phyloP scores from a whole-genome alignment of 768 basidiomycete species.

The Suillus subluteus region DNA sequence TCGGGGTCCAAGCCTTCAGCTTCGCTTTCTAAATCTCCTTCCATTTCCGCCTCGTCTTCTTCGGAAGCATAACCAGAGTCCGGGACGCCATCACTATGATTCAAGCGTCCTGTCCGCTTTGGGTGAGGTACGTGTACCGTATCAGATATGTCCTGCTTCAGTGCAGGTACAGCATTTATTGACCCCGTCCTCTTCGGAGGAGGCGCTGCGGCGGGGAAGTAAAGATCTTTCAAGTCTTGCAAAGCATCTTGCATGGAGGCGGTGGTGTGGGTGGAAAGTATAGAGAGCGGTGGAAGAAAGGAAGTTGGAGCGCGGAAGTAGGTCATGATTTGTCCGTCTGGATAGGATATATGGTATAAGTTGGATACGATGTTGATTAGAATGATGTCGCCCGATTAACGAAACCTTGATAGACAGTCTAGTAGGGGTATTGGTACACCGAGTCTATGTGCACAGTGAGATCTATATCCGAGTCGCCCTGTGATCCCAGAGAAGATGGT shows the following conservation, averaged over 20 bases:
- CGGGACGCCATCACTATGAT: constrained; percentile 50
- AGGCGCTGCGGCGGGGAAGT: constrained; percentile 45
- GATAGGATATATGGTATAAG: constrained; percentile 14
- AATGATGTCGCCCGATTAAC: background rate
- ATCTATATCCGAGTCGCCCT: constrained; percentile 8
- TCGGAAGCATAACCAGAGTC: constrained; percentile 84
- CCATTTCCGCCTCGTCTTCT: constrained; percentile 57
- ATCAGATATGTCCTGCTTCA: constrained; percentile 21
- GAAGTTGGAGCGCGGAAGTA: constrained; percentile 44
- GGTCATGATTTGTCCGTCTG: constrained; percentile 18
- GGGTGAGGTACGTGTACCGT: constrained; percentile 29
- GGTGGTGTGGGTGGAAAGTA: constrained; percentile 40
- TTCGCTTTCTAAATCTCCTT: constrained; percentile 22
- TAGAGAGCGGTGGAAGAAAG: constrained; percentile 60
- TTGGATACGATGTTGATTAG: constrained; percentile 5
- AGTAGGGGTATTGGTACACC: constrained; percentile 9
- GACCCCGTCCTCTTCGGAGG: constrained; percentile 17
- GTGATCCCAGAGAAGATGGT: constrained; percentile 8
- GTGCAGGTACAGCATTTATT: constrained; percentile 18
- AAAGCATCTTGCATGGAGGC: constrained; percentile 45
- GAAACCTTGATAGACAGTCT: constrained; percentile 11
- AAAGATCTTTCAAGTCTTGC: constrained; percentile 50
- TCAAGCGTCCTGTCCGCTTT: constrained; percentile 23
- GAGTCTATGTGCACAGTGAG: constrained; percentile 19
- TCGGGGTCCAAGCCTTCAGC: constrained; percentile 40